phyloP scores from a whole-genome alignment of 2,329 filamentous ascomycete species.

The Setomelanomma holmii region DNA sequence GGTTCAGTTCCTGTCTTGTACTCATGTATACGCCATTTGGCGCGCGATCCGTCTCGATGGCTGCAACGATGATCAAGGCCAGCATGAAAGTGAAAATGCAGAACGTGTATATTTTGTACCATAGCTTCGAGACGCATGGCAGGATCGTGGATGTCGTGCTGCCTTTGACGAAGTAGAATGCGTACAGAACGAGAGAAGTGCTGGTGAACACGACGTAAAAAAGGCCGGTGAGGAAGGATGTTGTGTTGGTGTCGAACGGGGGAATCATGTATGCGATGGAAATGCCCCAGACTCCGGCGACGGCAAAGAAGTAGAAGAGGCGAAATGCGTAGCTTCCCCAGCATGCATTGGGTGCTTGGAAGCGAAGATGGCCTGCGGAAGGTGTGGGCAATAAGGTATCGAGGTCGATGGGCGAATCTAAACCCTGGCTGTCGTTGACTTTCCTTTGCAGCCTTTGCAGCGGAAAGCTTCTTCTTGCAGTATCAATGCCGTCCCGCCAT shows the following conservation, averaged over 20 bases:
- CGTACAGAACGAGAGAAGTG: slow-evolving; percentile 1
- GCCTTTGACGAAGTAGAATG: slow-evolving; percentile 9
- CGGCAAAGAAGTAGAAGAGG: slow-evolving; percentile 1
- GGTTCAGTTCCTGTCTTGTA: neutral
- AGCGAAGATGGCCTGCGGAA: neutral
- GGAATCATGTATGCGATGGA: neutral
- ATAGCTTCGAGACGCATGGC: slow-evolving; percentile 13
- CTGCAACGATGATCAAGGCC: slow-evolving; percentile 9
- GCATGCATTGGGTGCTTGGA: neutral
- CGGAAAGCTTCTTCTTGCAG: neutral
- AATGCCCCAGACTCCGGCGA: slow-evolving; percentile 3
- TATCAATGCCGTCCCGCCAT: neutral
- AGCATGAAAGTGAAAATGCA: slow-evolving; percentile 6
- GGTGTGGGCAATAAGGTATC: neutral
- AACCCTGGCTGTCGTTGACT: neutral
- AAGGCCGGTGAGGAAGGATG: slow-evolving; percentile 1
- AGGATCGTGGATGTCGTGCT: slow-evolving; percentile 17
- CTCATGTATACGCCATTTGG: slow-evolving; percentile 8
- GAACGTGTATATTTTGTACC: slow-evolving; percentile 22
- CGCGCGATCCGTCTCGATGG: slow-evolving; percentile 13
- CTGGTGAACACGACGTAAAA: neutral
- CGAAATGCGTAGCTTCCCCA: slow-evolving; percentile 7
- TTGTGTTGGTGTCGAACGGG: neutral
- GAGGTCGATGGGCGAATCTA: neutral
- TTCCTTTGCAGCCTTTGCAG: neutral